These are phyloP conservation scores for Chaetomium fimeti DNA, from an alignment of 495 filamentous ascomycete species.

Conservation along the genomic window DNA sequence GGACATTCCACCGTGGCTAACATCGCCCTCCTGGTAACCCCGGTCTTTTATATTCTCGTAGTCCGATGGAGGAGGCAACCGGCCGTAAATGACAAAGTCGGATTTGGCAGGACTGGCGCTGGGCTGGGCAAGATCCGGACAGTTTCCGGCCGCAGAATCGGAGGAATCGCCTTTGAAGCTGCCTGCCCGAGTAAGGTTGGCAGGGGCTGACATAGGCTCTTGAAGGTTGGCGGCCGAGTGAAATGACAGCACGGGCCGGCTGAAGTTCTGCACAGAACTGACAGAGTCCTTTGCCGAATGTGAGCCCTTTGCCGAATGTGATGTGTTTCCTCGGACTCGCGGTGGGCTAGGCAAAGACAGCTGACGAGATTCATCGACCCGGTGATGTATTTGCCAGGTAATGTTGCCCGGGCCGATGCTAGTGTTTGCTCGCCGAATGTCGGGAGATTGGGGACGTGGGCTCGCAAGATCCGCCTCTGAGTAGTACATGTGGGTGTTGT, in stretches of 20 bases:
- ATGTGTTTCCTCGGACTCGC: neutral
- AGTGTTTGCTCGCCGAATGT: neutral
- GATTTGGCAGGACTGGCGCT: neutral
- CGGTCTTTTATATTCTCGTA: neutral
- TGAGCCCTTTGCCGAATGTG: neutral
- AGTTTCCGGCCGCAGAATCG: neutral
- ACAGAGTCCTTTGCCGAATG: neutral
- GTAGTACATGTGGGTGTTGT: neutral
- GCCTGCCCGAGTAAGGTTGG: neutral
- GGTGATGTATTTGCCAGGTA: constrained; percentile 10
- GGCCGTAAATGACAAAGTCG: neutral
- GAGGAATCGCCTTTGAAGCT: neutral
- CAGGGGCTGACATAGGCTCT: constrained; percentile 4
- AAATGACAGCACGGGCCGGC: constrained; percentile 3
- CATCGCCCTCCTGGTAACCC: neutral
- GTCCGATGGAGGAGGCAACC: neutral
- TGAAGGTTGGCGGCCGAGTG: neutral
- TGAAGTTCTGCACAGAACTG: neutral
- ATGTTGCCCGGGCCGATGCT: constrained; percentile 5
- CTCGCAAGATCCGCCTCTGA: neutral
- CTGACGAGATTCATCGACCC: constrained; percentile 9
- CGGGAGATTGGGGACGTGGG: neutral
- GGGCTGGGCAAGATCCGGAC: neutral
- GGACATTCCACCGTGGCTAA: constrained; percentile 11
- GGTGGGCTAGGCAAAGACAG: constrained; percentile 20